Conservation (phyloP, 257 asterid species). For the Fraxinus cuspidata region DNA sequence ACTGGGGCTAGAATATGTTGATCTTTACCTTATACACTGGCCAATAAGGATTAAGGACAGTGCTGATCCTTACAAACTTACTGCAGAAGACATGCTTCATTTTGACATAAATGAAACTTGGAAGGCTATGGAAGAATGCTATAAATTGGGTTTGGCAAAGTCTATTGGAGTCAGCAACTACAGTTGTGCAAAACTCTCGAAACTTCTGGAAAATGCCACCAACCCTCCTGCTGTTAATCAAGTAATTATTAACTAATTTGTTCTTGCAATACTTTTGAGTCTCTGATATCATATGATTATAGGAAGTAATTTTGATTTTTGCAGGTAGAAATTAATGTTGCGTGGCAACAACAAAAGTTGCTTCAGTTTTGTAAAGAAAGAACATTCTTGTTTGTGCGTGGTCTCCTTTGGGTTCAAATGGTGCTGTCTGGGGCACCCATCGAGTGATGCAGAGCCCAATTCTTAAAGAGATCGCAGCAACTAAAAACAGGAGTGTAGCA, state of each 20-base stretch:
- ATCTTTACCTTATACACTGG: conserved; percentile 57
- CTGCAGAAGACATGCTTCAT: conserved; percentile 36
- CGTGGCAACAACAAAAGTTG: conserved; percentile 60
- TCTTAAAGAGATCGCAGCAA: conserved; percentile 41
- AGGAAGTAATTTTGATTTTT: background rate
- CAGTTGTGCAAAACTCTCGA: conserved; percentile 46
- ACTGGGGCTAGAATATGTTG: conserved; percentile 48
- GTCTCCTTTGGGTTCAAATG: conserved; percentile 58
- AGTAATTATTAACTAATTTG: conserved; percentile 19
- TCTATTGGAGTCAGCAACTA: conserved; percentile 68
- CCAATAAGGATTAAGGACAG: conserved; percentile 37
- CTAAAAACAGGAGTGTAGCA: conserved; percentile 36
- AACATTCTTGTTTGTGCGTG: conserved; percentile 47
- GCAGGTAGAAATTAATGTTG: conserved; percentile 63
- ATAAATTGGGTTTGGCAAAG: conserved; percentile 45
- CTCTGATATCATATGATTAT: background rate
- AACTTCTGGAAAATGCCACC: conserved; percentile 32
- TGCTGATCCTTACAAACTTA: background rate
- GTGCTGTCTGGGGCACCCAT: conserved; percentile 44
- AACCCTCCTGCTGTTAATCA: conserved; percentile 58
- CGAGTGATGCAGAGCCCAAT: conserved; percentile 43
- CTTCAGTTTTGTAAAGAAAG: conserved; percentile 38
- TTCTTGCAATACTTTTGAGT: no score
- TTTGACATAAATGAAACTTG: conserved; percentile 48
- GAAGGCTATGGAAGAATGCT: conserved; percentile 63